These are phyloP conservation scores for Infundibulicybe gibba DNA, from an alignment of 768 basidiomycete species.

Conservation along the genomic window DNA sequence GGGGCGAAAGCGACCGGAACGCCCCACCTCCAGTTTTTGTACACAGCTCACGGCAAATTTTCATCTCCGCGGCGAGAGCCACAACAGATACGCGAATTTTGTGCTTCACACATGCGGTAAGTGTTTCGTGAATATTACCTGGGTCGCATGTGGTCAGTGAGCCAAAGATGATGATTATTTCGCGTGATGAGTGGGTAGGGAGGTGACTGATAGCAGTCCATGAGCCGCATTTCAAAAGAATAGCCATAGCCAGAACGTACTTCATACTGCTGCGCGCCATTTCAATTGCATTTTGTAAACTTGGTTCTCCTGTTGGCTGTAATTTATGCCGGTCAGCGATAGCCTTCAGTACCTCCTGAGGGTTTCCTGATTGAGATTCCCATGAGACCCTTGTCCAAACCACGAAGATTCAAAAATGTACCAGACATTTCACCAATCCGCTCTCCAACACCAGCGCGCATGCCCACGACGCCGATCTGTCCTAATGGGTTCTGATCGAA, in stretches of 20 bases:
- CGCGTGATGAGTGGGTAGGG: constrained; percentile 95
- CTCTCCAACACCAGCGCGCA: constrained; percentile 89
- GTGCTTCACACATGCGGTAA: constrained; percentile 79
- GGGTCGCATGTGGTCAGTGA: constrained; percentile 97
- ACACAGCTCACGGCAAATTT: constrained; percentile 89
- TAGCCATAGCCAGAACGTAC: constrained; percentile 35
- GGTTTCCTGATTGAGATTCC: constrained; percentile 62
- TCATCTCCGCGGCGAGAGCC: constrained; percentile 96
- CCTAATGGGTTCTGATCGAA: constrained; percentile 99
- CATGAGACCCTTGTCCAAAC: too few species aligned
- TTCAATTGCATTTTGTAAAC: constrained; percentile 95
- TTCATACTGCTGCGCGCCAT: constrained; percentile 94
- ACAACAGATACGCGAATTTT: constrained; percentile 92
- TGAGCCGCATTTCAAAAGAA: not conserved
- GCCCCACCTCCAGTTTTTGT: constrained; percentile 85
- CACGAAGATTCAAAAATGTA: constrained; percentile 24
- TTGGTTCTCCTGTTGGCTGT: constrained; percentile 90
- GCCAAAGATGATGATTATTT: constrained; percentile 91
- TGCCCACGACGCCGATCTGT: constrained; percentile 92
- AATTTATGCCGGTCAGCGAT: constrained; percentile 85
- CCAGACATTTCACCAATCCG: constrained; percentile 91
- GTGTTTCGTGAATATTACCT: constrained; percentile 91
- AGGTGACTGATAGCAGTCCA: constrained; percentile 63
- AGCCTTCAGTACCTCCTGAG: constrained; percentile 89
- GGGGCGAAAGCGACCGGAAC: not conserved